Evolutionary conservation across 2,329 filamentous ascomycete genomes (phyloP).

Genomic region (Colletotrichum graminicola): DNA sequence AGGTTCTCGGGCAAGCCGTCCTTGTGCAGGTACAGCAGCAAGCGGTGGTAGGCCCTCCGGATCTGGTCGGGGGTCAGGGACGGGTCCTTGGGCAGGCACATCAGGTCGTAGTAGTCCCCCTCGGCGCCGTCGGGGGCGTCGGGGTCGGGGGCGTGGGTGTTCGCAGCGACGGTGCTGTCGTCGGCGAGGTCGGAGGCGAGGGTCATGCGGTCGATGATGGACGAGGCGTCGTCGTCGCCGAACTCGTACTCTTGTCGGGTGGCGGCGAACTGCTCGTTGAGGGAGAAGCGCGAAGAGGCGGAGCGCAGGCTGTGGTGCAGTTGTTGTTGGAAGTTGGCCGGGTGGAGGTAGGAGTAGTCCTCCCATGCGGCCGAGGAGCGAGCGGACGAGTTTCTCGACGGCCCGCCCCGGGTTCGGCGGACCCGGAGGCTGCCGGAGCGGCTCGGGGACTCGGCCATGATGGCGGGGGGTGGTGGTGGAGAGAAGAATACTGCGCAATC

Average conservation of each 20-base stretch:
- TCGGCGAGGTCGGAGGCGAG: conserved; percentile 45
- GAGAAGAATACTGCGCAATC: not conserved
- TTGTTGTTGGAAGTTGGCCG: conserved; percentile 26
- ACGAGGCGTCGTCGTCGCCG: conserved; percentile 61
- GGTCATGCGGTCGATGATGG: conserved; percentile 54
- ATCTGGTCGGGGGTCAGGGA: conserved; percentile 53
- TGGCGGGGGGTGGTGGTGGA: not conserved
- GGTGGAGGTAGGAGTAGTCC: conserved; percentile 41
- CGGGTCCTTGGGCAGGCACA: conserved; percentile 56
- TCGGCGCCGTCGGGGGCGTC: conserved; percentile 42
- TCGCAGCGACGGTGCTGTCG: conserved; percentile 41
- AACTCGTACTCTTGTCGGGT: conserved; percentile 62
- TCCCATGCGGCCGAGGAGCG: conserved; percentile 45
- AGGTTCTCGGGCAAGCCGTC: conserved; percentile 56
- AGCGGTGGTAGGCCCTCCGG: conserved; percentile 58
- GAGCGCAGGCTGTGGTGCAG: conserved; percentile 49
- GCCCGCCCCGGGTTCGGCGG: conserved; percentile 44
- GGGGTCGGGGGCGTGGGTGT: conserved; percentile 10
- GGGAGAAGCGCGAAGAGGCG: conserved; percentile 59
- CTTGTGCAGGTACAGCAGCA: conserved; percentile 59
- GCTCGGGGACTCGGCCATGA: conserved; percentile 47
- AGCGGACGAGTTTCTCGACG: conserved; percentile 45
- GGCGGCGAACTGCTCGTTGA: conserved; percentile 62
- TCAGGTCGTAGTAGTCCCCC: conserved; percentile 58
- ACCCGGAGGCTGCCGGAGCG: conserved; percentile 49